Conservation (phyloP, 495 filamentous ascomycete genomes). For the Penicillium maclennaniae region DNA sequence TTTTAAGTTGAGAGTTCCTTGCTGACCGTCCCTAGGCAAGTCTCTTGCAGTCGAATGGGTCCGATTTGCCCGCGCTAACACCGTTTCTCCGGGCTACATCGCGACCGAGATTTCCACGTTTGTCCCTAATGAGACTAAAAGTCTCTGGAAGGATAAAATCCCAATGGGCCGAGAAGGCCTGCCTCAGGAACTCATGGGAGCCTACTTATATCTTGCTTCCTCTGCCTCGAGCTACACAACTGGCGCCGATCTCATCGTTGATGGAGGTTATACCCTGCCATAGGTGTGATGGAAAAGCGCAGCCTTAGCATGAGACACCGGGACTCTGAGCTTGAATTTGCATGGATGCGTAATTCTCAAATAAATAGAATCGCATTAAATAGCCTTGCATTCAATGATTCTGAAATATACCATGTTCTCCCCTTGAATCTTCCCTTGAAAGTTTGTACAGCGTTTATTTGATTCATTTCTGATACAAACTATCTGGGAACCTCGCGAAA, state of each 20-base stretch:
- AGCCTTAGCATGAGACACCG: too few relatives aligned
- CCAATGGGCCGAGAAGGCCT: slow-evolving; percentile 55
- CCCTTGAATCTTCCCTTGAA: too few relatives aligned
- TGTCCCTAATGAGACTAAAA: slow-evolving; percentile 10
- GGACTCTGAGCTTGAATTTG: too few relatives aligned
- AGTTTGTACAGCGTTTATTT: too few relatives aligned
- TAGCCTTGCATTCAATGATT: too few relatives aligned
- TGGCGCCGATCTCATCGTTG: slow-evolving; percentile 63
- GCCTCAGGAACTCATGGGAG: slow-evolving; percentile 72
- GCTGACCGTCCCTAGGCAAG: slow-evolving; percentile 43
- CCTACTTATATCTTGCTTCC: slow-evolving; percentile 71
- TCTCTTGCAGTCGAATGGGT: slow-evolving; percentile 82
- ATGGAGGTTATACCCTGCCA: slow-evolving; percentile 45
- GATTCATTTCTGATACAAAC: too few relatives aligned
- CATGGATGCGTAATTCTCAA: too few relatives aligned
- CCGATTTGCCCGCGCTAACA: slow-evolving; percentile 65
- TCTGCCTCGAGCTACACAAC: slow-evolving; percentile 81
- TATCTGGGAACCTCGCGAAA: too few relatives aligned
- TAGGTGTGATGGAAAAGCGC: too few relatives aligned
- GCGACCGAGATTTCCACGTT: slow-evolving; percentile 60
- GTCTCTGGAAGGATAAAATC: slow-evolving; percentile 33
- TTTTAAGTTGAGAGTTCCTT: too few relatives aligned
- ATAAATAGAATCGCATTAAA: too few relatives aligned
- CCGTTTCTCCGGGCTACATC: slow-evolving; percentile 79
- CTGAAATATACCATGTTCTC: too few relatives aligned